A percentile compares a stretch with the other conserved stretches of the same genome.
Evolutionary conservation across 768 basidiomycete genomes (phyloP).

Genomic region (Mycena metata): DNA sequence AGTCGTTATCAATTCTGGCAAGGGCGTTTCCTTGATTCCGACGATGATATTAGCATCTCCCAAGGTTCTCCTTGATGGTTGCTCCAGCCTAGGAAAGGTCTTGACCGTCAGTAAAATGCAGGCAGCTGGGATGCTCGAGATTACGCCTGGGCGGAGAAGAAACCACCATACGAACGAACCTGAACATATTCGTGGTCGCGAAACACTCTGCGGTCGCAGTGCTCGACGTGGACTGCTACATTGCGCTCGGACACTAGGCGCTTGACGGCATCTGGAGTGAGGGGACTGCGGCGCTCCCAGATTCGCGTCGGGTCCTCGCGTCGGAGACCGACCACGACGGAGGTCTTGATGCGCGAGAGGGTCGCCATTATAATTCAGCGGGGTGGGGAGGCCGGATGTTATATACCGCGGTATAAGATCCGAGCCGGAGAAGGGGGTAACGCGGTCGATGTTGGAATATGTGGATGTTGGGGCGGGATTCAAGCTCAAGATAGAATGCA

Average conservation of each 20-base stretch:
- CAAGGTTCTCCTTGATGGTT: slow-evolving; percentile 65
- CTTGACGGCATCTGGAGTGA: slow-evolving; percentile 82
- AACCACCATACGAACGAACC: slow-evolving; percentile 57
- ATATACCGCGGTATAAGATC: slow-evolving; percentile 32
- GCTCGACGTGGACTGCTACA: slow-evolving; percentile 80
- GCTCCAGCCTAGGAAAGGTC: slow-evolving; percentile 79
- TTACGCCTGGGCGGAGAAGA: slow-evolving; percentile 7
- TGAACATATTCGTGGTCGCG: slow-evolving; percentile 70
- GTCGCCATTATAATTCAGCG: background rate
- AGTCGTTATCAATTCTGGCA: slow-evolving; percentile 68
- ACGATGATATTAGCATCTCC: slow-evolving; percentile 79
- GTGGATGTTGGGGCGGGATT: background rate
- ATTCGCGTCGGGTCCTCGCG: slow-evolving; percentile 84
- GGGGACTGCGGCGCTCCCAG: slow-evolving; percentile 90
- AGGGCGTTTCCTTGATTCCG: slow-evolving; percentile 91
- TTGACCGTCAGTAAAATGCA: slow-evolving; percentile 25
- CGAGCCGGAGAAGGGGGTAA: slow-evolving; percentile 31
- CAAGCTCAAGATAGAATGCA: background rate
- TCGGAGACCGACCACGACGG: slow-evolving; percentile 51
- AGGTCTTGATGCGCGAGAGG: slow-evolving; percentile 18
- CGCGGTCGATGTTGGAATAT: background rate
- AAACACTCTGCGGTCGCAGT: slow-evolving; percentile 83
- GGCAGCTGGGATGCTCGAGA: slow-evolving; percentile 12
- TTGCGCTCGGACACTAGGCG: slow-evolving; percentile 68
- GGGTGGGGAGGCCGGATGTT: background rate